A percentile compares a stretch with the other conserved stretches of the same genome.
These are phyloP conservation scores for Litsea cubeba DNA, from an alignment of 164 flowering plant species.

Conservation along the genomic window DNA sequence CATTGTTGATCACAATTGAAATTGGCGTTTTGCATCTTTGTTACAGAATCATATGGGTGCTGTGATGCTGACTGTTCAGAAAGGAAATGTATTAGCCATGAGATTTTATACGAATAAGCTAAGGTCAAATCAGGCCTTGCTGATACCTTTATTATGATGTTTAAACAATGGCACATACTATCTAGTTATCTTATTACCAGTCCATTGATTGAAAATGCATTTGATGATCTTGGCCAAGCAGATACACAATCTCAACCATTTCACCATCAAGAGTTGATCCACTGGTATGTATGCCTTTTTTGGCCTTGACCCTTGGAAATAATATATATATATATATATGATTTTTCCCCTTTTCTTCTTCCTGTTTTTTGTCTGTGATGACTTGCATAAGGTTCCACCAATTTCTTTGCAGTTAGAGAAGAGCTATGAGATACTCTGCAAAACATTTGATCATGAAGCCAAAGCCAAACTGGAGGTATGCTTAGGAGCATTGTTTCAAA, in stretches of 20 bases:
- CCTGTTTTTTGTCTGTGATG: background rate
- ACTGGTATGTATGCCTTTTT: conserved; percentile 43
- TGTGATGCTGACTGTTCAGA: conserved; percentile 91
- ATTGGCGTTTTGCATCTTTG: conserved; percentile 1
- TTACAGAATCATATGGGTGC: conserved; percentile 73
- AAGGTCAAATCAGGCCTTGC: conserved; percentile 36
- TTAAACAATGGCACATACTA: background rate
- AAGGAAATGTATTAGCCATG: conserved; percentile 59
- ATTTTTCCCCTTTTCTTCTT: background rate
- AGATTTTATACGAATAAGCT: conserved; percentile 63
- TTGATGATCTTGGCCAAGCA: conserved; percentile 23
- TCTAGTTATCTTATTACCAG: background rate
- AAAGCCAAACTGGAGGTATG: conserved; percentile 57
- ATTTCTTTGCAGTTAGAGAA: conserved; percentile 48
- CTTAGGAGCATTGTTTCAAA: background rate
- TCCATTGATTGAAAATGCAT: background rate
- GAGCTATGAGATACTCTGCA: conserved; percentile 89
- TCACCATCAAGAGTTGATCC: conserved; percentile 85
- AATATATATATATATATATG: background rate
- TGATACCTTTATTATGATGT: background rate
- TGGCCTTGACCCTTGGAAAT: background rate
- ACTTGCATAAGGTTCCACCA: background rate
- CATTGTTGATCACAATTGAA: background rate
- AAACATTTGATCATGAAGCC: conserved; percentile 61
- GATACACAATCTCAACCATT: conserved; percentile 56